Evolutionary conservation across 176 grass and related monocot genomes (phyloP).

Genomic region (Eleusine coracana): DNA sequence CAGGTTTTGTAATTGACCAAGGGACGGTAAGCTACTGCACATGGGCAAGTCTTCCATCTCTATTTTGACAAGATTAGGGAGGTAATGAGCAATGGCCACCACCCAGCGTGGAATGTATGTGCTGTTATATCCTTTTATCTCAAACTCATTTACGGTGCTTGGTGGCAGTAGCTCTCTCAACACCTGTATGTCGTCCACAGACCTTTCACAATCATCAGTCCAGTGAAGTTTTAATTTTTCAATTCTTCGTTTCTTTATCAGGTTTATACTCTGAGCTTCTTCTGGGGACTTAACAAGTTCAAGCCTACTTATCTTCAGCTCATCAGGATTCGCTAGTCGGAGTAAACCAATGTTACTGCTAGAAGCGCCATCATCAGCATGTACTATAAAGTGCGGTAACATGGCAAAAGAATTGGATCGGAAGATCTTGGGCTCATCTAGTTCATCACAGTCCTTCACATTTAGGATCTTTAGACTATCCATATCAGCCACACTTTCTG

Average conservation of each 20-base stretch:
- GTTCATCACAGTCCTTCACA: background rate
- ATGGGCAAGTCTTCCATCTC: background rate
- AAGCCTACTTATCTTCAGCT: background rate
- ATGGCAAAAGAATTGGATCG: background rate
- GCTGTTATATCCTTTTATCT: background rate
- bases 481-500: background rate
- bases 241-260: background rate
- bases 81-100: background rate
- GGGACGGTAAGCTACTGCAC: conserved; percentile 4
- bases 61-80: background rate
- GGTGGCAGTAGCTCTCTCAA: conserved; percentile 8
- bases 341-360: conserved; percentile 4
- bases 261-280: background rate
- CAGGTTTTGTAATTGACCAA: conserved; percentile 8
- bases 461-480: background rate
- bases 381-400: conserved; percentile 16
- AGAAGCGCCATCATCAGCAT: background rate
- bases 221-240: background rate
- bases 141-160: background rate
- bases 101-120: background rate
- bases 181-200: conserved; percentile 9
- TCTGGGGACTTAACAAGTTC: background rate
- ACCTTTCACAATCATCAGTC: background rate
- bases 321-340: background rate
- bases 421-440: background rate